phyloP scores from a whole-genome alignment of 441 rosid genomes.

The Omphalea diandra region DNA sequence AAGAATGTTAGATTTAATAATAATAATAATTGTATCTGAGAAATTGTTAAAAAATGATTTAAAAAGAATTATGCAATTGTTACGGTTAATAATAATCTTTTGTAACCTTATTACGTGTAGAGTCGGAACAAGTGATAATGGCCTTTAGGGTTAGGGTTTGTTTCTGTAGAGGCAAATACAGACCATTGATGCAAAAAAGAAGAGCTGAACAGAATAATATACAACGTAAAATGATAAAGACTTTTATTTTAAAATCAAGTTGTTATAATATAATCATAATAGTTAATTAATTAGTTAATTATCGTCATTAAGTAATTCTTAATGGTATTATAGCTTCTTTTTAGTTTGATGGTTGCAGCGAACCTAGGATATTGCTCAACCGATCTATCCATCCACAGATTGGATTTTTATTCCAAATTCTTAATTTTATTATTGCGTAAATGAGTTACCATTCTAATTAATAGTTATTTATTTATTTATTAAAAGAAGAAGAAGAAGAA shows the following conservation, averaged over 20 bases:
- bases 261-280: not conserved
- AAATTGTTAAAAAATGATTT: too few relatives aligned
- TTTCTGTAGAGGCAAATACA: conserved; percentile 29
- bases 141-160: conserved; percentile 38
- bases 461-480: not conserved
- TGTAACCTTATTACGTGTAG: conserved; percentile 16
- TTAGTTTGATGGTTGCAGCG: conserved; percentile 52
- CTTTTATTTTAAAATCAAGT: conserved; percentile 1
- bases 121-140: conserved; percentile 19
- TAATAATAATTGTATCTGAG: too few relatives aligned
- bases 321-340: conserved; percentile 19
- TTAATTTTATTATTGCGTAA: not conserved
- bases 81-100: not conserved
- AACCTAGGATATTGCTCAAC: conserved; percentile 49
- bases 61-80: not conserved
- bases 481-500: not conserved
- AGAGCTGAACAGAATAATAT: not conserved
- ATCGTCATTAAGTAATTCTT: not conserved
- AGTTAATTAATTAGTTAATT: too few relatives aligned
- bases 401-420: conserved; percentile 10
- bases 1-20: too few relatives aligned
- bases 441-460: not conserved
- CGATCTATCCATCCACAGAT: conserved; percentile 35
- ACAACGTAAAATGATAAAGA: conserved; percentile 18
- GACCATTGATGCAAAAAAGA: conserved; percentile 4